Conservation (phyloP, 495 filamentous ascomycete species). For the Podospora pseudocomata region DNA sequence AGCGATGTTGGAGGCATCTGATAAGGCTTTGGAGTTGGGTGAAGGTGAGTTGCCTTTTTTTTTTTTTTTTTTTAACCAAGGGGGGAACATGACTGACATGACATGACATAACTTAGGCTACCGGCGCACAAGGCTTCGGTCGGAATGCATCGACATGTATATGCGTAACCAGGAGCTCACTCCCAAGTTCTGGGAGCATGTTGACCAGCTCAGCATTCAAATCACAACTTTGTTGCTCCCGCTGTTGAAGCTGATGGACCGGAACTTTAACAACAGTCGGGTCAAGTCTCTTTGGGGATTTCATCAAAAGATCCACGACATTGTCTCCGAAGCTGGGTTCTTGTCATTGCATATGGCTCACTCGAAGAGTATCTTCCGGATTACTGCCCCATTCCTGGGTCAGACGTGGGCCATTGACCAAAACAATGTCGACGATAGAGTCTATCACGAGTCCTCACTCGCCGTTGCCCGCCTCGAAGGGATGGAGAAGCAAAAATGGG, state of each 20-base stretch:
- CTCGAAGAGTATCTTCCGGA: conserved; percentile 46
- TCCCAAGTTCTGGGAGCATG: conserved; percentile 37
- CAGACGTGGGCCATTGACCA: conserved; percentile 39
- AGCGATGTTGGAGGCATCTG: conserved; percentile 35
- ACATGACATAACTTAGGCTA: conserved; percentile 33
- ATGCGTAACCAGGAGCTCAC: conserved; percentile 33
- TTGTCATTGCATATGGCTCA: conserved; percentile 43
- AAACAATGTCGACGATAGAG: conserved; percentile 29
- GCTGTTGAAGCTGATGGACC: conserved; percentile 35
- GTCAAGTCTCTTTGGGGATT: conserved; percentile 18
- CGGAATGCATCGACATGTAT: conserved; percentile 27
- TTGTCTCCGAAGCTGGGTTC: conserved; percentile 43
- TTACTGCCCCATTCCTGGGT: conserved; percentile 38
- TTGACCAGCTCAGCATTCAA: conserved; percentile 41
- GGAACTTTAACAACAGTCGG: conserved; percentile 19
- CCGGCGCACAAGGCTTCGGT: conserved; percentile 37
- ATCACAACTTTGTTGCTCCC: conserved; percentile 42
- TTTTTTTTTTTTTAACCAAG: not conserved
- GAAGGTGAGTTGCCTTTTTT: conserved; percentile 37
- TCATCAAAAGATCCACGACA: conserved; percentile 45
- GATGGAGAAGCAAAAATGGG: not conserved
- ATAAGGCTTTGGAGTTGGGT: conserved; percentile 27
- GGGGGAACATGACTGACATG: not conserved
- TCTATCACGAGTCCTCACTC: conserved; percentile 33
- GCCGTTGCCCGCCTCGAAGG: conserved; percentile 3